Conservation (phyloP, 352 stramenopile genomes). For the Globisporangium emineosum region DNA sequence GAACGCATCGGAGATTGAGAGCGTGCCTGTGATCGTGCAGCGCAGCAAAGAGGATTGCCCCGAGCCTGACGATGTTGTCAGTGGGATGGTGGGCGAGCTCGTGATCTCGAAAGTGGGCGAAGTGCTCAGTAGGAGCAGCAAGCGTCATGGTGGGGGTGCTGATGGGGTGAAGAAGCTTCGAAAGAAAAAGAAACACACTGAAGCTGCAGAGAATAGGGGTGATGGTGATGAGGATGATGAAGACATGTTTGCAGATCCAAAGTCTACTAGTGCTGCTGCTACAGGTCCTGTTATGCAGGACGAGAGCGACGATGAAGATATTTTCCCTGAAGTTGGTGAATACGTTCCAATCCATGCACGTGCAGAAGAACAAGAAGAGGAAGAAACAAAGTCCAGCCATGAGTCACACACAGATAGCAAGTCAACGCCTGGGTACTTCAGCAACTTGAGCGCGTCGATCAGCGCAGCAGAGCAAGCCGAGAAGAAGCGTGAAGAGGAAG, state of each 20-base stretch:
- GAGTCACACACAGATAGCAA: neutral
- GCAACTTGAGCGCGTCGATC: conserved; percentile 65
- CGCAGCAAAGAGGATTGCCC: conserved; percentile 73
- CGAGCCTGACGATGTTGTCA: conserved; percentile 51
- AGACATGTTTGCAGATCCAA: conserved; percentile 1
- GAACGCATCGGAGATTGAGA: conserved; percentile 33
- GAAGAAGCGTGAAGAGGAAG: conserved; percentile 39
- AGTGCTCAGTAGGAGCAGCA: conserved; percentile 21
- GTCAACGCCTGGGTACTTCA: conserved; percentile 44
- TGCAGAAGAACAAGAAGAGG: conserved; percentile 16
- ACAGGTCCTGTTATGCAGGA: neutral
- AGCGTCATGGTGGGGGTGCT: conserved; percentile 4
- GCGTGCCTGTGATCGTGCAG: conserved; percentile 59
- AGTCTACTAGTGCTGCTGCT: neutral
- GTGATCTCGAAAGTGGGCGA: conserved; percentile 44
- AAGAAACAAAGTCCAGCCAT: neutral
- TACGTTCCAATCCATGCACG: conserved; percentile 69
- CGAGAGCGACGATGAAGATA: conserved; percentile 62
- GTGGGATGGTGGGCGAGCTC: conserved; percentile 44
- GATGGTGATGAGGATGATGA: conserved; percentile 4
- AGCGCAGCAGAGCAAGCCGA: conserved; percentile 46
- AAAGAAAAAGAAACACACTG: conserved; percentile 26
- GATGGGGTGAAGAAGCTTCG: conserved; percentile 39
- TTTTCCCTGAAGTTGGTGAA: conserved; percentile 68
- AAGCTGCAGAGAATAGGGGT: neutral